A percentile compares a stretch with the other conserved stretches of the same genome.
Evolutionary conservation across 805 yeast species (phyloP).

Genomic region (Candida wancherniae): DNA sequence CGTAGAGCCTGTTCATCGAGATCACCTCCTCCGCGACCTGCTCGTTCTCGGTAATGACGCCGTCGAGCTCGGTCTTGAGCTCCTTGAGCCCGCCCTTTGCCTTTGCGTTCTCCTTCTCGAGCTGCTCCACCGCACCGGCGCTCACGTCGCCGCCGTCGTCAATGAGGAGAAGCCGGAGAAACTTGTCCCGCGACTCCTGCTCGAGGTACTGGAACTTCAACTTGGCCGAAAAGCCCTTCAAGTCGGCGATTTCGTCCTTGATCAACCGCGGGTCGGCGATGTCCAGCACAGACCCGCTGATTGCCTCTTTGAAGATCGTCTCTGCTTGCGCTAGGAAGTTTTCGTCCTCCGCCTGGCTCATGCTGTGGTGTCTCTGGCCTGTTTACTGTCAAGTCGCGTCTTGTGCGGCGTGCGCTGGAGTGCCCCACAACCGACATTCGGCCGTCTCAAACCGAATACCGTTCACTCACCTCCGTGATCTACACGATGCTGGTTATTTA

Average conservation of each 20-base stretch:
- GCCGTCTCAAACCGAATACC: too few relatives aligned
- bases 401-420: too few relatives aligned
- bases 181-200: slow-evolving; percentile 67
- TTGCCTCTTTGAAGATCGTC: slow-evolving; percentile 6
- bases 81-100: slow-evolving; percentile 23
- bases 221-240: slow-evolving; percentile 44
- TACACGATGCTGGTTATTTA: too few relatives aligned
- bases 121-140: slow-evolving; percentile 29
- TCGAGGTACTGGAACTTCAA: slow-evolving; percentile 64
- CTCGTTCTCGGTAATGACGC: slow-evolving; percentile 26
- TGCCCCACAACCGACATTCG: too few relatives aligned
- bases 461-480: too few relatives aligned
- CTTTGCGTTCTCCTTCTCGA: slow-evolving; percentile 19
- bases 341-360: slow-evolving; percentile 1
- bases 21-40: slow-evolving; percentile 24
- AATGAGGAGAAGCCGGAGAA: slow-evolving; percentile 46
- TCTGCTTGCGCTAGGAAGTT: slow-evolving; percentile 10
- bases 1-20: slow-evolving; percentile 21
- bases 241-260: slow-evolving; percentile 28
- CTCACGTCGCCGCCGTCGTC: slow-evolving; percentile 27
- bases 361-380: too few relatives aligned
- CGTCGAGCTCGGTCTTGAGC: slow-evolving; percentile 23
- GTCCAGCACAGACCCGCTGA: slow-evolving; percentile 6
- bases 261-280: slow-evolving; percentile 11
- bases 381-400: too few relatives aligned